These are phyloP conservation scores for Solanum virginianum DNA, from an alignment of 257 asterid genomes.

Conservation along the genomic window DNA sequence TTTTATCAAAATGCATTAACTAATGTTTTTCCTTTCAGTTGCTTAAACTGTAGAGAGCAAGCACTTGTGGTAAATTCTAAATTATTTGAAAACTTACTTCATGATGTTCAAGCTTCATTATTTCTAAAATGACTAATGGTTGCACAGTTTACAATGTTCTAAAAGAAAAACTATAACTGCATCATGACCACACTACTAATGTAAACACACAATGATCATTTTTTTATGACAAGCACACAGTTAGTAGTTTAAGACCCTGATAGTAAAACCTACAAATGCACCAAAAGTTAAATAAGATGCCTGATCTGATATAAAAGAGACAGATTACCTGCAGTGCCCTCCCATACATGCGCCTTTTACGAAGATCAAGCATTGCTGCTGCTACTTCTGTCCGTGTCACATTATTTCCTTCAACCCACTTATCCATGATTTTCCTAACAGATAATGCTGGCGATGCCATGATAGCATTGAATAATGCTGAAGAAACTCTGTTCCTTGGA, in stretches of 20 bases:
- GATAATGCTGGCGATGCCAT: conserved; percentile 23
- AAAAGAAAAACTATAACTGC: neutral
- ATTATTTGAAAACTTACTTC: neutral
- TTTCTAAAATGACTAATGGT: neutral
- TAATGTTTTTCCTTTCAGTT: neutral
- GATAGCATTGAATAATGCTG: conserved; percentile 38
- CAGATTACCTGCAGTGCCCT: conserved; percentile 66
- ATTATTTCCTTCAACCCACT: conserved; percentile 66
- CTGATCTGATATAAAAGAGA: neutral
- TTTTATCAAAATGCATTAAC: neutral
- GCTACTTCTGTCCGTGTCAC: conserved; percentile 28
- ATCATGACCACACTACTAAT: neutral
- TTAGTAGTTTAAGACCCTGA: neutral
- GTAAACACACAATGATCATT: neutral
- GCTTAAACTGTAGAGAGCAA: neutral
- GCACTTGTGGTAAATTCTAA: neutral
- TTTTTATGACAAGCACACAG: neutral
- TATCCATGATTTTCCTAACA: conserved; percentile 32
- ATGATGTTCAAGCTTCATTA: neutral
- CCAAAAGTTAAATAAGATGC: neutral
- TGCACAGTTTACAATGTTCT: neutral
- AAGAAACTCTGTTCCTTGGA: neutral
- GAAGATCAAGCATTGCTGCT: conserved; percentile 30
- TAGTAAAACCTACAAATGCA: neutral
- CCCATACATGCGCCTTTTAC: conserved; percentile 31